Evolutionary conservation across 495 filamentous ascomycete species (phyloP), one percentile per base, ranked within the genome.

Genomic region (Penicillium ochrochloron): DNA sequence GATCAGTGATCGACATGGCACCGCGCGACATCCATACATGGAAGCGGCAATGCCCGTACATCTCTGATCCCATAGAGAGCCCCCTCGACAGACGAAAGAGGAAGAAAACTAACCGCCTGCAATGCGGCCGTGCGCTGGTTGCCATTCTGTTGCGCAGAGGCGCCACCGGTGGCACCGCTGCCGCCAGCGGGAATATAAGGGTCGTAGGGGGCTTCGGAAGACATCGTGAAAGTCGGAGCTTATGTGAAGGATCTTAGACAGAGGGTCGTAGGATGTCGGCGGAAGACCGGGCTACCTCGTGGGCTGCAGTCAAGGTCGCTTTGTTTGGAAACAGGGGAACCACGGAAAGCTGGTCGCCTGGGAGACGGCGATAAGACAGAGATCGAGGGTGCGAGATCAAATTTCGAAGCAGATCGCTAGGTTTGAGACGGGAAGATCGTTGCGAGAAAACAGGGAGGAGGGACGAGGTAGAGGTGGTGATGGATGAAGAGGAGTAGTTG

Each of bases 121-220:
- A 97, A 85, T 61, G 88, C 86, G 39, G 86, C 84, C 53, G 89
- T 91, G 72, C 88, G 83, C 68, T 86, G 83, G 73, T 89, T 78
- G 66, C 87, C 84, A 74, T 81, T 85, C 65, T 86, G 81, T 65
- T 86, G 81, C 67, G 85, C 84, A 65, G 66, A 64, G 70, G 78
- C 85, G 62, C 80, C 83, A 57, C 77, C 80, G 53, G 76, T 73
- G 52, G 76, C 77, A 55, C 74, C 77, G 63, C 76, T 78, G 73
- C 83, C 83, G 71, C 85, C 88, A 66, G 85, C 85, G 65, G 93
- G 93, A 73, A 95, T 94, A 80, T 96, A 97, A 50, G 93, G 93
- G 75, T 97, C 93, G 78, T 97, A 97, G 59, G 92, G 92, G 73
- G 84, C 86, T 68, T 92, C 88, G 71, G 85, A 84, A 73, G 69